Base-by-base conservation (phyloP, 1,284 basidiomycete species). In the Fomitopsis schrenkii region DNA sequence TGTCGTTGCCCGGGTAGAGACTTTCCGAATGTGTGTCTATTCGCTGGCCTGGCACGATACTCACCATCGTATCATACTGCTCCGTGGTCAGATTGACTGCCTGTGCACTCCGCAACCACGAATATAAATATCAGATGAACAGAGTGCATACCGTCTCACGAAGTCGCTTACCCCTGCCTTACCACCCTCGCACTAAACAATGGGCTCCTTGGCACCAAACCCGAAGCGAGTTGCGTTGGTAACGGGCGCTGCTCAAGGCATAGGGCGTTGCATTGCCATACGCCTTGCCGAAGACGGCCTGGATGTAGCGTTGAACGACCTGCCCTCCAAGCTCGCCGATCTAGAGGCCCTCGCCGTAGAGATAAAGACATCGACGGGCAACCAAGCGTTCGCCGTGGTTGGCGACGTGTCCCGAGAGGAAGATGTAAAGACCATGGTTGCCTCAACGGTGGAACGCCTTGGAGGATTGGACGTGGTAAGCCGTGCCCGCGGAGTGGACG, bases 221-320 rank as follows among this genome's bases (percentile, higher is more conserved):
- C 48, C 48, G 17, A 50, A 50, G 14, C 48, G 48, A 50, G 45
- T 60, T 30, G 59, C 59, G 9, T 8, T 60, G 12, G 44, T 60
- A 10, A 60, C 59, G 2, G 59, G 59, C 5, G 59, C 59, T 5
- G 59, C 59, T 30, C 59, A 60, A 48, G 59, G 59, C 4, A 44
- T 60, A 17, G 59, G 59, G 9, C 26, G 30, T 28, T 28, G 30
- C 22, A 62, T 68, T n/a, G 66, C 64, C 33, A 48, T 64, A 9
- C 59, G 64, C 17, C 59, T 70, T 6, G 66, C 68, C 9, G 55
- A 59, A 10, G 67, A 70, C 38, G 68, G 68, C 6, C 60, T 68
- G 19, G 61, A 62, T 48, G 66, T 68, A n/a, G 67, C 65, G 19
- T 50, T 70, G 44, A 66, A 65, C 62, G 68, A 70, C 56, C 46